Evolutionary conservation across 2,329 filamentous ascomycete genomes (phyloP).

Genomic region (Pseudopyrenochaeta lycopersici): DNA sequence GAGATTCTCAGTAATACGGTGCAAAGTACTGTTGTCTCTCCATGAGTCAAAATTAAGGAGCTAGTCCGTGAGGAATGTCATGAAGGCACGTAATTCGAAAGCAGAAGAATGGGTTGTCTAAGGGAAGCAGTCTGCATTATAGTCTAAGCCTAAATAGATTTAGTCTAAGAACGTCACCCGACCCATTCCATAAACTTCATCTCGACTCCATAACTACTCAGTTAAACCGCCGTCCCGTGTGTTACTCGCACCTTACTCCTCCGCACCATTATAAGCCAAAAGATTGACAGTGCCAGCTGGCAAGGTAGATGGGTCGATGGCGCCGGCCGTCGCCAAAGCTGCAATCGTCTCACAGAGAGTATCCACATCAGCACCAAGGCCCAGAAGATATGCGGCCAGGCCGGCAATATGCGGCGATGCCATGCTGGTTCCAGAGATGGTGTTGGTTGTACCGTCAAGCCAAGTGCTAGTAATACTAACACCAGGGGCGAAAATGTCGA

Average conservation of each 20-base stretch:
- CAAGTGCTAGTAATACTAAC: conserved; percentile 57
- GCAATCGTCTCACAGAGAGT: conserved; percentile 59
- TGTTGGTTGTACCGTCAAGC: conserved; percentile 49
- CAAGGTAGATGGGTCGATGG: conserved; percentile 44
- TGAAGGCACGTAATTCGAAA: too few relatives aligned
- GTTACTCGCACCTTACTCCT: not conserved
- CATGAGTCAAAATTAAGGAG: too few relatives aligned
- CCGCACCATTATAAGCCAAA: conserved; percentile 61
- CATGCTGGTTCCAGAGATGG: conserved; percentile 70
- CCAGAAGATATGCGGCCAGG: conserved; percentile 73
- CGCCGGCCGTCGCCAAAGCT: conserved; percentile 49
- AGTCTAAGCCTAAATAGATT: not conserved
- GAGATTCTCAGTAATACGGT: too few relatives aligned
- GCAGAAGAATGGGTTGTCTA: too few relatives aligned
- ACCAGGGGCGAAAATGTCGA: conserved; percentile 51
- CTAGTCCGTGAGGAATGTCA: too few relatives aligned
- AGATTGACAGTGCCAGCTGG: conserved; percentile 56
- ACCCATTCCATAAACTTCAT: too few relatives aligned
- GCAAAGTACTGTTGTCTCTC: too few relatives aligned
- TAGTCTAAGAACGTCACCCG: too few relatives aligned
- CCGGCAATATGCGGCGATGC: conserved; percentile 75
- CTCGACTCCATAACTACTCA: not conserved
- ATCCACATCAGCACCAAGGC: conserved; percentile 46
- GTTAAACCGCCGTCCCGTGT: not conserved
- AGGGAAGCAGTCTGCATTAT: not conserved